Evolutionary conservation across 225 moss, liverwort and hornwort genomes (phyloP), one percentile per base, ranked within the genome.

Genomic region (Straminergon stramineum): DNA sequence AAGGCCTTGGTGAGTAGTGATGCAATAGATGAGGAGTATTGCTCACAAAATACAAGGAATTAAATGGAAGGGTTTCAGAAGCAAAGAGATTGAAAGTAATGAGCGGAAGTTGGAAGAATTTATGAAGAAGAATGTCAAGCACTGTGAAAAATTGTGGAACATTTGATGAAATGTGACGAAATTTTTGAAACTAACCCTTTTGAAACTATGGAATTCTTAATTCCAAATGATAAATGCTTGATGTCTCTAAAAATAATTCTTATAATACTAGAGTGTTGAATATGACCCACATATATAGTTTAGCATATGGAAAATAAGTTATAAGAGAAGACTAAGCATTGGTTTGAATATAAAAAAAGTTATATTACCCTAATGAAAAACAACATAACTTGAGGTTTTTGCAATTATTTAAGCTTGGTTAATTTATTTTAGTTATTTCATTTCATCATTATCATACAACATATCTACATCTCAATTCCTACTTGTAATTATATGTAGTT

Each of bases 261-360:
- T 30, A 3, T 75, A 7, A 48, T 3, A 48, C 4, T 30, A 48
- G 18, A 2, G 11, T 48, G 1, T 7, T 11, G 10, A 75, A 18
- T 41, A 28, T 17, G 2, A 9, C 6, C 17, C 2, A 17, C 18
- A 11, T 48, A 4, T 18, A 31, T 10, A 0, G 0, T 3, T 11
- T 11, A 74, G 13, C 6, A 43, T 10, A 10, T 43, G 10, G 0
- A 5, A 30, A 45, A 18, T 75, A 75, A 48, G 8, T 30, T 30
- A 75, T 17, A 48, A 48, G 11, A 48, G 5, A 19, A 48, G 30
- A 6, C 11, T 75, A 48, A 75, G 19, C 11, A 48, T 31, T 31
- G 18, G 30, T 48, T 18, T 48, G 31, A 31, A 19, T 17, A 17
- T 45, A 27, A 4, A 5, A 48, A 17, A 48, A 31, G 0, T 30